Base-by-base conservation (phyloP, 2,329 filamentous ascomycete species). In the Aureobasidium mangrovei region DNA sequence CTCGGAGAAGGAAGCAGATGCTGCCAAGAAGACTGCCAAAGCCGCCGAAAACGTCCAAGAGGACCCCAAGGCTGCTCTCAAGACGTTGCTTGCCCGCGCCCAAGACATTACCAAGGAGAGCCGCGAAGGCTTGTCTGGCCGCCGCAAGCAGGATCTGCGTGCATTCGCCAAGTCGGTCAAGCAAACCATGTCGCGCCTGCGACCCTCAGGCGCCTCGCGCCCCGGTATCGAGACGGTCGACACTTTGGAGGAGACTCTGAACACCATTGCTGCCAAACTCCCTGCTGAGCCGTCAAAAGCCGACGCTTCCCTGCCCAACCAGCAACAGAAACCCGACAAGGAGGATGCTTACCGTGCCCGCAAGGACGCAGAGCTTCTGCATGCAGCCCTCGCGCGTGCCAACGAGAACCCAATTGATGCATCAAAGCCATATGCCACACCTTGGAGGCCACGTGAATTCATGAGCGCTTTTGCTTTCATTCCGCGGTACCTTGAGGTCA, bases 381-480 rank as follows among this genome's bases (percentile, higher is more conserved):
- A 74, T 53, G 58, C 68, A 41, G 74, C 88, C 26, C 77, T 93
- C 44, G 72, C 75, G 53, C 74, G 80, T 61, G 79, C 87, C 64
- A 74, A 77, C 55, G 81, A 89, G 67, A 95, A 96, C 72, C 85
- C 88, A 0, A 72, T 85, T 57, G 88, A 96, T 70, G 69, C 72
- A 28, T 73, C 70, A 55, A 95, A 95, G 72, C 88, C 93, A 3
- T 98, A 98, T 68, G 80, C 80, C 4, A 96, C 91, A 1, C 93
- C 93, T 9, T 98, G 93, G 93, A 74, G 79, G 60, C 93, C 93
- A 9, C 80, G 90, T 54, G 79, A 85, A 51, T 97, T 81, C 71
- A 94, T 98, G 87, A 78, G 81, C 49, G 84, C 91, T 0, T 98
- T 98, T 71, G 90, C 91, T 27, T 96, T 95, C 71, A 90, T 98